Evolutionary conservation across 352 stramenopile genomes (phyloP), one percentile per base, ranked within the genome.

Genomic region (Phytophthora boehmeriae): DNA sequence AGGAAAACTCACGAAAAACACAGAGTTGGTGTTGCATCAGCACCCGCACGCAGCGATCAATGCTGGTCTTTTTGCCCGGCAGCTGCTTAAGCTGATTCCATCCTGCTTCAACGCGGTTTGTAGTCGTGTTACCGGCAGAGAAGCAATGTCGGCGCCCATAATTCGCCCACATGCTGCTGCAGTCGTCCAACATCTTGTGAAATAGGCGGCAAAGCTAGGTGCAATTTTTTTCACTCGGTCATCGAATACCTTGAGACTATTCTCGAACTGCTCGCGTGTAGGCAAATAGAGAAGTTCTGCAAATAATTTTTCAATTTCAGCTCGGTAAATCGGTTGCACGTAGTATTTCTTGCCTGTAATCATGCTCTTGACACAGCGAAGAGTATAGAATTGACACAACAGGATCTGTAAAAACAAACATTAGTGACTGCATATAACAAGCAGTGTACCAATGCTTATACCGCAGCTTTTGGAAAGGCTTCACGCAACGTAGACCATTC

Each of bases 11-110:
- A 5, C 28, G 13, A 9, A 41, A 16, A 16, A 53, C 46, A 17
- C 11, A 30, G 28, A 38, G 14, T n/a, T 53, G 30, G 46, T 41
- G 46, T 30, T 53, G 46, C 17, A 53, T 17, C 11, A 41, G 11
- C 16, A 53, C 46, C 5, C 46, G 46, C 6, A 41, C 27, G 20
- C 30, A 53, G 9, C 46, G 28, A 28, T 42, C n/a, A 17, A 53
- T 42, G 28, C 46, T 53, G 5, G 46, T 42, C 28, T 53, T 42
- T 54, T 54, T n/a, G n/a, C n/a, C n/a, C n/a, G n/a, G n/a, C n/a
- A n/a, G n/a, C n/a, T n/a, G n/a, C n/a, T n/a, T n/a, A 2, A 54
- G 17, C 13, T 54, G 46, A 34, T 53, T 53, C 30, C 46, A 54
- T 13, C 32, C n/a, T 6, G 47, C 47, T 13, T 54, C 32, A 3